These are phyloP conservation scores for Rhytidhysteron rufulum DNA, from an alignment of 2,329 filamentous ascomycete species.

Conservation along the genomic window DNA sequence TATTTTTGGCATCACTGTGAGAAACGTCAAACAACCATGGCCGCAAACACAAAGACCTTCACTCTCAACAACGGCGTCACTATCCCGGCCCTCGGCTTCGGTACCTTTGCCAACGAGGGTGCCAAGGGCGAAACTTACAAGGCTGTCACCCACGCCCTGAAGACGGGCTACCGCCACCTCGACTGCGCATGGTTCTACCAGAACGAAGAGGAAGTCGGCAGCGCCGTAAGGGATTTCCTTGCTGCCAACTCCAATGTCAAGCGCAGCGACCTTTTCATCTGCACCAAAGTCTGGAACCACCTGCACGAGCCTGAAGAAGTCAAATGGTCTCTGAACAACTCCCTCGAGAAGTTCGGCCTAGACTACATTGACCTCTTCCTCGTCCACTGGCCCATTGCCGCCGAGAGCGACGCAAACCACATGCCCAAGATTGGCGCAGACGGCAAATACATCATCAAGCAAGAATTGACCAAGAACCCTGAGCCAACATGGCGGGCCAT, in stretches of 20 bases:
- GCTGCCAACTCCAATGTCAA: conserved; percentile 51
- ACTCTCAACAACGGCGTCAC: conserved; percentile 56
- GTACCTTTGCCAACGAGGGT: conserved; percentile 68
- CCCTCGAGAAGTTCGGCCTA: conserved; percentile 58
- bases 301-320: conserved; percentile 55
- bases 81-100: conserved; percentile 69
- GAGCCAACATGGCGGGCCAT: conserved; percentile 65
- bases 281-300: conserved; percentile 66
- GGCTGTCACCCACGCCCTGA: conserved; percentile 58
- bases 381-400: conserved; percentile 57
- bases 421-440: conserved; percentile 55
- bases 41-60: conserved; percentile 42
- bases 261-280: conserved; percentile 63
- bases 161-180: conserved; percentile 60
- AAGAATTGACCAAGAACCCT: conserved; percentile 63
- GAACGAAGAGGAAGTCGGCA: conserved; percentile 68
- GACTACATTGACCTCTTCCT: conserved; percentile 69
- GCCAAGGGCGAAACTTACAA: conserved; percentile 51
- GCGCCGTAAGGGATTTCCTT: conserved; percentile 59
- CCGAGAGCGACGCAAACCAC: conserved; percentile 48
- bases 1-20: too few species aligned
- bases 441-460: conserved; percentile 60
- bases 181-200: conserved; percentile 69
- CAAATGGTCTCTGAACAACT: conserved; percentile 58
- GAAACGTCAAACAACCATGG: too few species aligned